These are phyloP conservation scores for Nemania sp. DNA, from an alignment of 2,329 filamentous ascomycete genomes.

Conservation along the genomic window DNA sequence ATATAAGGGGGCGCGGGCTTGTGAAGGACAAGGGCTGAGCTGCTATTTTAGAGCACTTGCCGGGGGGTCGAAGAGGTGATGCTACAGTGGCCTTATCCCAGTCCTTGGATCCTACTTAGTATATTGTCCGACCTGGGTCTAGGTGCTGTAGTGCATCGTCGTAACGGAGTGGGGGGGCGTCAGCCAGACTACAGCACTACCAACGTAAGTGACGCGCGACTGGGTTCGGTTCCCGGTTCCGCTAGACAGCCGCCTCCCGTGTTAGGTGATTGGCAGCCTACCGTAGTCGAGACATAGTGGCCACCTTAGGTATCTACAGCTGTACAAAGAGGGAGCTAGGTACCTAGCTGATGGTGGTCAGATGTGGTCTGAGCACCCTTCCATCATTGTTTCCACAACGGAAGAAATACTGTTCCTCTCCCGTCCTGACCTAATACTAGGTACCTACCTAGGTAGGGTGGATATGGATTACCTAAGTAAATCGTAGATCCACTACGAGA, in stretches of 20 bases:
- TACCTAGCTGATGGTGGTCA: neutral
- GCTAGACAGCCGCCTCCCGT: neutral
- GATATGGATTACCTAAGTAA: no score
- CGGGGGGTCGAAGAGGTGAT: slow-evolving; percentile 38
- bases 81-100: slow-evolving; percentile 53
- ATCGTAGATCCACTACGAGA: neutral
- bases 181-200: slow-evolving; percentile 1
- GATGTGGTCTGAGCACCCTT: no score
- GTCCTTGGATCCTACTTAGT: slow-evolving; percentile 37
- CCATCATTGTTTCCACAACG: neutral
- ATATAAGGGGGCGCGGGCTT: slow-evolving; percentile 24
- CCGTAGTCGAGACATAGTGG: neutral
- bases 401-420: slow-evolving; percentile 20
- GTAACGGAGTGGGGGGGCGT: slow-evolving; percentile 9
- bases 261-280: neutral
- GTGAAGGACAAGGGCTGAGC: slow-evolving; percentile 30
- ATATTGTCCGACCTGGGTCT: neutral
- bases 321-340: neutral
- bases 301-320: no score
- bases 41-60: slow-evolving; percentile 36
- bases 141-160: slow-evolving; percentile 28
- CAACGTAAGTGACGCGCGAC: neutral
- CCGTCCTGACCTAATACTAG: neutral
- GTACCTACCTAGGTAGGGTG: neutral
- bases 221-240: neutral